A percentile compares a stretch with the other conserved stretches of the same genome.
Evolutionary conservation across 805 yeast species (phyloP).

Genomic region (Ogataea corticis): DNA sequence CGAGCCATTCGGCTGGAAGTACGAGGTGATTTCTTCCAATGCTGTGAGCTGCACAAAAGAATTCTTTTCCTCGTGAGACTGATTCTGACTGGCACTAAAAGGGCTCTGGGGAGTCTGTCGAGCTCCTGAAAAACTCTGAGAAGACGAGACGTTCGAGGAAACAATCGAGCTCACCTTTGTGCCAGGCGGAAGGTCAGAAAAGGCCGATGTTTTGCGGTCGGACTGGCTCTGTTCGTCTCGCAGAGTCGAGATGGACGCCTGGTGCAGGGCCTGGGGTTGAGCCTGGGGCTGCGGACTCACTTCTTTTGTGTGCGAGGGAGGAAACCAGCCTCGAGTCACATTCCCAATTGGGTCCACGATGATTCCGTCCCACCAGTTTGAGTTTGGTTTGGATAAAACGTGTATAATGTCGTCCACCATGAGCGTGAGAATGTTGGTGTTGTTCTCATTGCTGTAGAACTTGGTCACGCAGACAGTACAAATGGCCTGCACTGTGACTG

Average conservation of each 20-base stretch:
- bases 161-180: constrained; percentile 12
- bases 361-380: constrained; percentile 92
- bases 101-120: constrained; percentile 8
- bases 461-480: constrained; percentile 62
- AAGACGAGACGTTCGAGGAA: constrained; percentile 14
- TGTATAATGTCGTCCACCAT: constrained; percentile 68
- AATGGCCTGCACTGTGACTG: constrained; percentile 34
- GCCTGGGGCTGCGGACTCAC: constrained; percentile 3
- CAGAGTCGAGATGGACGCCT: constrained; percentile 17
- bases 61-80: constrained; percentile 1
- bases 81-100: background rate
- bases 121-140: constrained; percentile 1
- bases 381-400: constrained; percentile 60
- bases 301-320: constrained; percentile 54
- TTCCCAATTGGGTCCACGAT: constrained; percentile 39
- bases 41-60: constrained; percentile 24
- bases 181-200: constrained; percentile 3
- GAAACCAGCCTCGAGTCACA: constrained; percentile 81
- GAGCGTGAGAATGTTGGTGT: constrained; percentile 50
- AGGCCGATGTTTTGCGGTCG: constrained; percentile 2
- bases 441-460: constrained; percentile 52
- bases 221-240: constrained; percentile 10
- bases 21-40: constrained; percentile 29
- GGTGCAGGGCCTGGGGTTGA: constrained; percentile 12
- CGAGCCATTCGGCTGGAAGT: constrained; percentile 24